Evolutionary conservation across 192 early-diverging fungal species (phyloP).

Genomic region (Umbelopsis sp.): DNA sequence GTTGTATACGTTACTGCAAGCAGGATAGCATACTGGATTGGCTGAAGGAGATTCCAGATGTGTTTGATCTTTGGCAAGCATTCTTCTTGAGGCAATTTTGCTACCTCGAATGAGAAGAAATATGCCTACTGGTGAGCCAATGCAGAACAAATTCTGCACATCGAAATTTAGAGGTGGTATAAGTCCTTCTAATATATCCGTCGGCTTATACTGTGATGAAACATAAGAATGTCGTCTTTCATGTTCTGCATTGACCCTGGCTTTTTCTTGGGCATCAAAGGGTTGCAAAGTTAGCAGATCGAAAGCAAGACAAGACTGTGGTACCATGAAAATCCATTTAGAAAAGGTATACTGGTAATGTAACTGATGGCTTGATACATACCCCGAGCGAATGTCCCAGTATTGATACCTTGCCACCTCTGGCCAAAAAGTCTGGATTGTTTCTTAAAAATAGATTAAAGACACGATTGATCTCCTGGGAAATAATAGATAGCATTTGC

Average conservation of each 20-base stretch:
- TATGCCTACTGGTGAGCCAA: conserved; percentile 75
- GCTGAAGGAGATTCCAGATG: conserved; percentile 16
- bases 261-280: conserved; percentile 38
- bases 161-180: conserved; percentile 58
- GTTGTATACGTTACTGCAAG: conserved; percentile 70
- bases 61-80: background rate
- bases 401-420: conserved; percentile 65
- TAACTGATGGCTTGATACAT: background rate
- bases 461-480: conserved; percentile 68
- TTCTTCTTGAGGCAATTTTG: conserved; percentile 50
- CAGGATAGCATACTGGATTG: conserved; percentile 54
- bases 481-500: conserved; percentile 74
- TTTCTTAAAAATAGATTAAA: conserved; percentile 64
- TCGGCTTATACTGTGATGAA: conserved; percentile 1
- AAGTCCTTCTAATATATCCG: conserved; percentile 14
- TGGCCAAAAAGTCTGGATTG: conserved; percentile 67
- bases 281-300: conserved; percentile 73
- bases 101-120: conserved; percentile 72
- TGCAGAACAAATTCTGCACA: conserved; percentile 68
- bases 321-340: background rate
- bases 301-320: conserved; percentile 58
- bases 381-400: conserved; percentile 72
- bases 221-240: background rate
- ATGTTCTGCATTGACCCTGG: conserved; percentile 17
- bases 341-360: background rate